Conservation (phyloP, 495 filamentous ascomycete genomes). For the Aspergillus taichungensis region DNA sequence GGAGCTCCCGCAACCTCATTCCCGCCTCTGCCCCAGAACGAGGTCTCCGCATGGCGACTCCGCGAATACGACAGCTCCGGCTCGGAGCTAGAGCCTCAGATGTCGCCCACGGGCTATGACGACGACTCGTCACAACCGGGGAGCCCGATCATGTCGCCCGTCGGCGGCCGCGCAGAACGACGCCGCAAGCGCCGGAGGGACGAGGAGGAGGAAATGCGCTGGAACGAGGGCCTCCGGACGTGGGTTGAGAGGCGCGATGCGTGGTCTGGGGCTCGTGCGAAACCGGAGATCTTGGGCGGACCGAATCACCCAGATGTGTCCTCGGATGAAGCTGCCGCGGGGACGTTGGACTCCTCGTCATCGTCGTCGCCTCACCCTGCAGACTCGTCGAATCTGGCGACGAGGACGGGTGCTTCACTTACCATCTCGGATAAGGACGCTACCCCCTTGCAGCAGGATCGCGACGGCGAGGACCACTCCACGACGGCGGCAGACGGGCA, state of each 20-base stretch:
- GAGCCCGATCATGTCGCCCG: conserved; percentile 1
- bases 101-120: conserved; percentile 16
- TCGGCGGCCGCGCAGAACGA: conserved; percentile 22
- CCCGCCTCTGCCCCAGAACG: conserved; percentile 16
- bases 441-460: conserved; percentile 7
- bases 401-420: conserved; percentile 18
- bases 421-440: conserved; percentile 18
- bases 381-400: conserved; percentile 19
- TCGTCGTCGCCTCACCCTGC: neutral
- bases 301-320: neutral
- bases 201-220: conserved; percentile 65
- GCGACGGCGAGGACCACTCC: conserved; percentile 15
- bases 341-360: neutral
- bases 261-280: conserved; percentile 69
- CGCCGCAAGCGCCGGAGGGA: conserved; percentile 50
- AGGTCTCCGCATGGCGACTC: conserved; percentile 33
- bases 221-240: conserved; percentile 73
- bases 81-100: conserved; percentile 34
- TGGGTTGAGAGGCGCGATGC: conserved; percentile 69
- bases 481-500: conserved; percentile 10
- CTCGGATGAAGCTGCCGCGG: neutral
- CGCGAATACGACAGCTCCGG: conserved; percentile 36
- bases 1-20: conserved; percentile 19
- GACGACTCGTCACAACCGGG: conserved; percentile 1
- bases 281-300: conserved; percentile 16